Conservation (phyloP, 441 rosid species). For the Adansonia grandidieri region DNA sequence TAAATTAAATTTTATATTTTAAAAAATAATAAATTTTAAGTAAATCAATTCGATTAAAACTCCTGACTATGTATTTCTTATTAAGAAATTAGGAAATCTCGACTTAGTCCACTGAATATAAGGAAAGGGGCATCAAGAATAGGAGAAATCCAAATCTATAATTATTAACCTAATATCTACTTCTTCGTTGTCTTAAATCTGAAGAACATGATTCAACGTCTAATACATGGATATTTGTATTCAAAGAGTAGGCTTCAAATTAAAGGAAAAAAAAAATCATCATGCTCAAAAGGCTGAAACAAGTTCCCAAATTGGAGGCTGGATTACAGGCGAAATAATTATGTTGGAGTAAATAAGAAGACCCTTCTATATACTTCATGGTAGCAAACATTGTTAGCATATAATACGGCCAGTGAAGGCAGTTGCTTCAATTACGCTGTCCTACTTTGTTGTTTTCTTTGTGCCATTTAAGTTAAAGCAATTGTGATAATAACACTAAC, state of each 20-base stretch:
- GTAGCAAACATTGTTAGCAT: not conserved
- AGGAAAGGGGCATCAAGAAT: too few relatives aligned
- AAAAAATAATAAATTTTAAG: not conserved
- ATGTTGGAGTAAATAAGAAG: not conserved
- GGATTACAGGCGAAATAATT: not conserved
- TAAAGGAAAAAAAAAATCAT: too few relatives aligned
- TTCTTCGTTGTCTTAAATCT: too few relatives aligned
- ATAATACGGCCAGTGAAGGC: constrained; percentile 4
- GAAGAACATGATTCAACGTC: too few relatives aligned
- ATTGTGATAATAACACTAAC: not conserved
- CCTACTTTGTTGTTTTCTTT: not conserved
- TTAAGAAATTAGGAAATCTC: too few relatives aligned
- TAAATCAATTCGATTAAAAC: not conserved
- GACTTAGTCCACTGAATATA: too few relatives aligned
- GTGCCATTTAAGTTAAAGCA: not conserved
- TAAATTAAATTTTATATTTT: not conserved
- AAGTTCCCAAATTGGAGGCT: not conserved
- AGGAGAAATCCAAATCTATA: too few relatives aligned
- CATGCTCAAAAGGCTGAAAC: too few relatives aligned
- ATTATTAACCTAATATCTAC: too few relatives aligned
- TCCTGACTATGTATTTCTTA: too few relatives aligned
- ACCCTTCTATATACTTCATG: not conserved
- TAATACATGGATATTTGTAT: too few relatives aligned
- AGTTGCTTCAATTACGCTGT: constrained; percentile 1
- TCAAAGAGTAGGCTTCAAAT: not conserved